phyloP scores from a whole-genome alignment of 2,329 filamentous ascomycete genomes.

The Exophiala lecanii-corni region DNA sequence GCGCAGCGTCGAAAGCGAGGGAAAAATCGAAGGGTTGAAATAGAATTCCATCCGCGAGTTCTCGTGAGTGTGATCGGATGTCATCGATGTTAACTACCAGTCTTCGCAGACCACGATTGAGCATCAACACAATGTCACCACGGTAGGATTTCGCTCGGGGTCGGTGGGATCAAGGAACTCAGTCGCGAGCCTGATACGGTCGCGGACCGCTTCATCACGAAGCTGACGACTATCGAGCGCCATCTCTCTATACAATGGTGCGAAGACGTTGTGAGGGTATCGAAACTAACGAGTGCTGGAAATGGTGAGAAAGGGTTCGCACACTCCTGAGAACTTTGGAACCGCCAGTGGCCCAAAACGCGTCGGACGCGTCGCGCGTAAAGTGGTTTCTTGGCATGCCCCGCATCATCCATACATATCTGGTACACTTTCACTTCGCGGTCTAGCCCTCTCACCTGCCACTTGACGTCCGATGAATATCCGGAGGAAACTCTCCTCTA shows the following conservation, averaged over 20 bases:
- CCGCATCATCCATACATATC: not conserved
- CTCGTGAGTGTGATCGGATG: slow-evolving; percentile 78
- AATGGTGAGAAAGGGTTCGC: too few relatives aligned
- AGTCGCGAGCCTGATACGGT: slow-evolving; percentile 79
- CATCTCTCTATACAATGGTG: too few relatives aligned
- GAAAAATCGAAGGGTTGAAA: slow-evolving; percentile 83
- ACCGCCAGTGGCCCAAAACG: not conserved
- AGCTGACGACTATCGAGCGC: slow-evolving; percentile 55
- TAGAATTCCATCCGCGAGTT: slow-evolving; percentile 75
- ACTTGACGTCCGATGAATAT: too few relatives aligned
- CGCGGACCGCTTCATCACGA: slow-evolving; percentile 75
- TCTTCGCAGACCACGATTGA: slow-evolving; percentile 57
- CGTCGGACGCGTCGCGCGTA: slow-evolving; percentile 6
- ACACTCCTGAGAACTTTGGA: not conserved
- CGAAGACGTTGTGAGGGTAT: too few relatives aligned
- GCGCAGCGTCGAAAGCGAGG: slow-evolving; percentile 80
- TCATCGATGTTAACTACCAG: slow-evolving; percentile 78
- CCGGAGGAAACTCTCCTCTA: too few relatives aligned
- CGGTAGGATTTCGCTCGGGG: slow-evolving; percentile 62
- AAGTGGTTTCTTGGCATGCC: slow-evolving; percentile 10
- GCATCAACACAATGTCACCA: slow-evolving; percentile 77
- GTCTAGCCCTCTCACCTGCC: too few relatives aligned
- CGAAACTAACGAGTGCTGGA: too few relatives aligned
- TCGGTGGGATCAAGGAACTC: slow-evolving; percentile 82
- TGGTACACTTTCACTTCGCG: too few relatives aligned